Conservation (phyloP, 2,329 filamentous ascomycete species). For the Teratosphaeria viscida region DNA sequence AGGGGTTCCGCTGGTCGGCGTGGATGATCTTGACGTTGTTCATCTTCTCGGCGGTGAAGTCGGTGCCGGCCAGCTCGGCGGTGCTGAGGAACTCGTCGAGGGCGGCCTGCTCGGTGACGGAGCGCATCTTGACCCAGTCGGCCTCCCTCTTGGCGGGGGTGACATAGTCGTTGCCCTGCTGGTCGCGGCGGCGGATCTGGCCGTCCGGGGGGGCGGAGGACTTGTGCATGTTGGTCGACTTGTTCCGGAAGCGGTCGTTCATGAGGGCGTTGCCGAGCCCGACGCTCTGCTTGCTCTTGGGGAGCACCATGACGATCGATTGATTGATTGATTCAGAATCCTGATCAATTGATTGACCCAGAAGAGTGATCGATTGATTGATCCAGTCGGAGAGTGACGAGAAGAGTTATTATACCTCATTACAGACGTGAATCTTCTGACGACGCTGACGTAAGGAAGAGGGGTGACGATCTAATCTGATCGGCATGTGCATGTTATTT, state of each 20-base stretch:
- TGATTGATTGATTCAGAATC: neutral
- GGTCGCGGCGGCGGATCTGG: slow-evolving; percentile 32
- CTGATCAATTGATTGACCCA: neutral
- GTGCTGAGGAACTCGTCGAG: slow-evolving; percentile 95
- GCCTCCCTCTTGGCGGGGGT: slow-evolving; percentile 86
- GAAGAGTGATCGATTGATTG: neutral
- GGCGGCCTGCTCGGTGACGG: slow-evolving; percentile 90
- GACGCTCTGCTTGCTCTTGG: slow-evolving; percentile 91
- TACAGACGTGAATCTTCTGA: neutral
- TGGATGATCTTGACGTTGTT: slow-evolving; percentile 99
- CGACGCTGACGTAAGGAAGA: neutral
- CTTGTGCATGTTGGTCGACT: slow-evolving; percentile 71
- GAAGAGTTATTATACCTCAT: too few relatives aligned
- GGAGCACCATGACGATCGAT: slow-evolving; percentile 49
- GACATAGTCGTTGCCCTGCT: slow-evolving; percentile 53
- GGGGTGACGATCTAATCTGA: neutral
- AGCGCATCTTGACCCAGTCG: slow-evolving; percentile 98
- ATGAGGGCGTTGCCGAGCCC: slow-evolving; percentile 83
- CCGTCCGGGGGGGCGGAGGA: slow-evolving; percentile 55
- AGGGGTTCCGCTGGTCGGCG: slow-evolving; percentile 90
- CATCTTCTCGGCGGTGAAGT: slow-evolving; percentile 98
- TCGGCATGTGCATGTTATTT: neutral
- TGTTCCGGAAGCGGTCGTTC: slow-evolving; percentile 94
- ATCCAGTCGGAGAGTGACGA: neutral
- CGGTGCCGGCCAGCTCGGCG: slow-evolving; percentile 91